These are phyloP conservation scores for Glebionis coronaria DNA, from an alignment of 129 eudicot species.

Conservation along the genomic window DNA sequence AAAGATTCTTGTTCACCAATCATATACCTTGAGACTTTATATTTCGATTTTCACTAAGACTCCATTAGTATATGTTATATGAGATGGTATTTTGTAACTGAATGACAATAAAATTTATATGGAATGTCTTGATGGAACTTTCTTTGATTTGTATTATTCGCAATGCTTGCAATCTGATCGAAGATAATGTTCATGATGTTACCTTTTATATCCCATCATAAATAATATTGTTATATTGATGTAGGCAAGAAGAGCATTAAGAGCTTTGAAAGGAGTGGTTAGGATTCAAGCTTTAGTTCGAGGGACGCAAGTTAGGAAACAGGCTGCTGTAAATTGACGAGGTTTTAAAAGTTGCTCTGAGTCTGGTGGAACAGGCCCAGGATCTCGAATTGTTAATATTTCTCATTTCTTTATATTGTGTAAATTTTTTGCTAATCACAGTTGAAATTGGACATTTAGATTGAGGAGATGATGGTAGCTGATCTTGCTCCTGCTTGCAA, in stretches of 20 bases:
- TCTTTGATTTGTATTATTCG: not conserved
- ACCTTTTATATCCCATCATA: too few species aligned
- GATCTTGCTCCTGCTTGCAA: too few species aligned
- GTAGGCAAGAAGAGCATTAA: constrained; percentile 90
- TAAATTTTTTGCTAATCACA: too few species aligned
- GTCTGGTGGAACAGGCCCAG: too few species aligned
- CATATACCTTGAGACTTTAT: not conserved
- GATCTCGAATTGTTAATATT: too few species aligned
- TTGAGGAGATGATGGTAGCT: too few species aligned
- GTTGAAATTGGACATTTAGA: too few species aligned
- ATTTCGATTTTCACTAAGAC: too few species aligned
- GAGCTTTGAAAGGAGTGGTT: constrained; percentile 91
- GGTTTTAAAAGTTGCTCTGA: too few species aligned
- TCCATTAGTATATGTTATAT: not conserved
- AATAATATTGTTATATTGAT: not conserved
- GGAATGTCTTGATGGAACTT: not conserved
- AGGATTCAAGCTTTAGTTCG: constrained; percentile 94
- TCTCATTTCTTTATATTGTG: too few species aligned
- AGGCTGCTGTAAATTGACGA: constrained; percentile 90
- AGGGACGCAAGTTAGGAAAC: constrained; percentile 87
- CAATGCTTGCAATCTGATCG: not conserved
- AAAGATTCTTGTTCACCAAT: not conserved
- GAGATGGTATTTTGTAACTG: not conserved
- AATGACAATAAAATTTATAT: not conserved
- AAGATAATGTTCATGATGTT: too few species aligned